These are phyloP conservation scores for Adansonia gregorii DNA, from an alignment of 441 rosid genomes.

Conservation along the genomic window DNA sequence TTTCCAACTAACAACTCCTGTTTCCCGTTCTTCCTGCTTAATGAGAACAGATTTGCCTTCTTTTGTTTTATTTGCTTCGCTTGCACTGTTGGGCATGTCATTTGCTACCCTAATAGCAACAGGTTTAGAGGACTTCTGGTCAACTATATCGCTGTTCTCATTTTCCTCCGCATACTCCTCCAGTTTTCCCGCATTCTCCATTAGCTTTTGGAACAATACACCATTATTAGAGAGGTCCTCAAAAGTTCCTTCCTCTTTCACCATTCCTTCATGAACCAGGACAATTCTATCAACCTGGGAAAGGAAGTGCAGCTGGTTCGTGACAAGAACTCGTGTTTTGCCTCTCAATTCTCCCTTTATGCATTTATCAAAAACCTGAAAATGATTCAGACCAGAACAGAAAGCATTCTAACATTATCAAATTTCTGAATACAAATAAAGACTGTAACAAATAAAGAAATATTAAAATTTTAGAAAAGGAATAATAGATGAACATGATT, in stretches of 20 bases:
- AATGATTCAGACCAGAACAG: conserved; percentile 31
- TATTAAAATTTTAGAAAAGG: background rate
- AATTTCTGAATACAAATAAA: conserved; percentile 20
- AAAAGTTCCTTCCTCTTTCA: conserved; percentile 93
- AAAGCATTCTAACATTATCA: conserved; percentile 16
- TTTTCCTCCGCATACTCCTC: conserved; percentile 79
- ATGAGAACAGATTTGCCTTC: conserved; percentile 88
- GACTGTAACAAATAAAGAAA: background rate
- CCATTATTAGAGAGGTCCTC: conserved; percentile 80
- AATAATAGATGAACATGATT: conserved; percentile 19
- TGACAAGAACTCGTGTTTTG: conserved; percentile 95
- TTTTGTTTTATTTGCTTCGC: conserved; percentile 50
- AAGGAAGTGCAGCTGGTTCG: conserved; percentile 93
- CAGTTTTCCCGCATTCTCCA: conserved; percentile 99
- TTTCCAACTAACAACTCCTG: conserved; percentile 89
- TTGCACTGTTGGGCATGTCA: conserved; percentile 44
- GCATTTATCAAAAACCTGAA: conserved; percentile 90
- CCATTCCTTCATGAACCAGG: conserved; percentile 78
- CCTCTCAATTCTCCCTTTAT: conserved; percentile 75
- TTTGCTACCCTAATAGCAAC: conserved; percentile 54
- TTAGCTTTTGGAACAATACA: conserved; percentile 73
- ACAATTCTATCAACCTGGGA: conserved; percentile 89
- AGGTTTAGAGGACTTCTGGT: conserved; percentile 48
- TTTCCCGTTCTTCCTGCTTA: conserved; percentile 97
- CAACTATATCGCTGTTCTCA: conserved; percentile 47